Evolutionary conservation across 257 asterid genomes (phyloP).

Genomic region (Vinca minor): DNA sequence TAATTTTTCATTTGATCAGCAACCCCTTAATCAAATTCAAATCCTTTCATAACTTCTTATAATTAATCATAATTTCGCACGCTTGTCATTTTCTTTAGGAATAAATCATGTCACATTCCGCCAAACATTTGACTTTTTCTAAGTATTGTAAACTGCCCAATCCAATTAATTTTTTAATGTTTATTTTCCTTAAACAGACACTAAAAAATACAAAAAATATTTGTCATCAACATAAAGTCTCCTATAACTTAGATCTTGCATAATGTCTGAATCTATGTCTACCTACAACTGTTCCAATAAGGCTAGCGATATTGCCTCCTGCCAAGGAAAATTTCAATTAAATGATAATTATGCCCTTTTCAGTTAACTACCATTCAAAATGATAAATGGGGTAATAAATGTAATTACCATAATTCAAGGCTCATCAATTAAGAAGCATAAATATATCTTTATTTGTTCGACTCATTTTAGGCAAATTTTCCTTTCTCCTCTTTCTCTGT

Average conservation of each 20-base stretch:
- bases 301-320: too few relatives aligned
- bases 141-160: background rate
- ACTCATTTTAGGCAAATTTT: too few relatives aligned
- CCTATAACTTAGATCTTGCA: too few relatives aligned
- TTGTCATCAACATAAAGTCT: constrained; percentile 26
- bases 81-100: background rate
- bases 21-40: background rate
- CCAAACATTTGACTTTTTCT: too few relatives aligned
- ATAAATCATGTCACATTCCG: background rate
- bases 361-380: constrained; percentile 3
- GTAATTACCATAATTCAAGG: too few relatives aligned
- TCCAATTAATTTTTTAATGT: background rate
- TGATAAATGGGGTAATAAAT: too few relatives aligned
- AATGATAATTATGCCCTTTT: background rate
- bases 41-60: background rate
- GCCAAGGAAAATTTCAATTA: constrained; percentile 5
- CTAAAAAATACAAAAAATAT: background rate
- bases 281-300: too few relatives aligned
- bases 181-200: constrained; percentile 7
- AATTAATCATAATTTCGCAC: constrained; percentile 9
- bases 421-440: too few relatives aligned
- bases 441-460: too few relatives aligned
- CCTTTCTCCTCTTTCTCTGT: too few relatives aligned
- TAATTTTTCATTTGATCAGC: background rate
- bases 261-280: too few relatives aligned